A percentile compares a stretch with the other conserved stretches of the same genome.
Conservation (phyloP, 129 eudicot genomes). For the Artemisia tridentata region DNA sequence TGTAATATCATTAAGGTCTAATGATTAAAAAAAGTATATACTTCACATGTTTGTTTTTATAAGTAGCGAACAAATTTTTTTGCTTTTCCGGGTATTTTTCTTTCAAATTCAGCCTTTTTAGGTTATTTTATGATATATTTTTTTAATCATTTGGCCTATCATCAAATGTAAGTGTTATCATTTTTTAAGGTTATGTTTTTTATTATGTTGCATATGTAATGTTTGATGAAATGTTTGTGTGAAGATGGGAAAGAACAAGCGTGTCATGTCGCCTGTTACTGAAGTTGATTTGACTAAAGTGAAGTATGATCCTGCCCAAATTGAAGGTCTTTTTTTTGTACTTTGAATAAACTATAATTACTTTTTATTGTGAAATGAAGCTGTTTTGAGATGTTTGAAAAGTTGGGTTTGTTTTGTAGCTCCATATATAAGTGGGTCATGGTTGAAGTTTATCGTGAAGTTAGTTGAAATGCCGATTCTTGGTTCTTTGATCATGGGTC, state of each 20-base stretch:
- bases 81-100: too few relatives aligned
- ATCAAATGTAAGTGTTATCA: conserved; percentile 25
- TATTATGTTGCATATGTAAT: conserved; percentile 13
- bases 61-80: too few relatives aligned
- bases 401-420: conserved; percentile 47
- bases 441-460: conserved; percentile 48
- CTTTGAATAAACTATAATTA: not conserved
- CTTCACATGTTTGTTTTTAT: too few relatives aligned
- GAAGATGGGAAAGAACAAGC: conserved; percentile 66
- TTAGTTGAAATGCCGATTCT: conserved; percentile 55
- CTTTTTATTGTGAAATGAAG: not conserved
- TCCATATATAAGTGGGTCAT: conserved; percentile 65
- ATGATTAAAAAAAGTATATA: too few relatives aligned
- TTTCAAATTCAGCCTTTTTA: too few relatives aligned
- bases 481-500: conserved; percentile 50
- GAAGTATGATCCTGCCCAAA: conserved; percentile 47
- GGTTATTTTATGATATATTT: too few relatives aligned
- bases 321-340: conserved; percentile 38
- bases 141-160: too few relatives aligned
- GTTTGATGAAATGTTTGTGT: conserved; percentile 34
- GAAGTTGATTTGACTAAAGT: conserved; percentile 56
- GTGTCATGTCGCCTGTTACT: conserved; percentile 52
- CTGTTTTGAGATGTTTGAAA: not conserved
- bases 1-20: too few relatives aligned
- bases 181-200: not conserved